Evolutionary conservation across 2,329 filamentous ascomycete species (phyloP), one percentile per base, ranked within the genome.

Genomic region (Hortaea werneckii): DNA sequence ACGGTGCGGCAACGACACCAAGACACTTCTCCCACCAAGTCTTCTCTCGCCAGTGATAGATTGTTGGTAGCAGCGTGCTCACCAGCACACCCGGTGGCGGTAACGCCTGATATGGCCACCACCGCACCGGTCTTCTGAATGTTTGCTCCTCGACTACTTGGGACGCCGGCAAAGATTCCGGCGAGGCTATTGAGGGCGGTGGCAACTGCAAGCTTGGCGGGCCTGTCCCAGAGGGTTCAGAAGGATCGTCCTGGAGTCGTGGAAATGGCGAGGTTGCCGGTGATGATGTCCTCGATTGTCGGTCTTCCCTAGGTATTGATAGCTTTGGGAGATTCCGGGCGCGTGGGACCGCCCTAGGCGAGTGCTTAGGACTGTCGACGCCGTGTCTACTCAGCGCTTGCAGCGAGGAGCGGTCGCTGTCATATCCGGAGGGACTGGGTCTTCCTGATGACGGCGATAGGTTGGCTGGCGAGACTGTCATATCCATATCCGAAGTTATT

Each of bases 1-100:
- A 94, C 1, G 89, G 86, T n/a, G 87, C 82, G 6, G 89, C 89
- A 34, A 94, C 75, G 8, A 92, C 58, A 37, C 87, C 90, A 41
- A 95, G 69, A 39, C 88, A 68, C 59, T 85, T 88, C 57, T 90
- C 89, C 80, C 82, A 87, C n/a, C 83, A 65, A n/a, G 73, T 80
- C 66, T 95, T 96, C 28, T 84, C 78, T 38, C 67, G 71, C 87
- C 90, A 98, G 27, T 77, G 81, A 52, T 81, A 82, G 29, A 98
- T 67, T 0, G 90, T 95, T 1, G 92, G 92, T 55, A 96, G 95
- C 0, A 98, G 67, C 0, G 85, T 89, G 11, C 79, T 75, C 11
- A 80, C 64, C 10, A 96, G 70, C 6, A 83, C 68, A 46, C 84
- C 75, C 2, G 87, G 87, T 8, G 85, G 70, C 3, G 88, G 86